Conservation (phyloP, 768 basidiomycete species). For the Leccinum aurantiacum region DNA sequence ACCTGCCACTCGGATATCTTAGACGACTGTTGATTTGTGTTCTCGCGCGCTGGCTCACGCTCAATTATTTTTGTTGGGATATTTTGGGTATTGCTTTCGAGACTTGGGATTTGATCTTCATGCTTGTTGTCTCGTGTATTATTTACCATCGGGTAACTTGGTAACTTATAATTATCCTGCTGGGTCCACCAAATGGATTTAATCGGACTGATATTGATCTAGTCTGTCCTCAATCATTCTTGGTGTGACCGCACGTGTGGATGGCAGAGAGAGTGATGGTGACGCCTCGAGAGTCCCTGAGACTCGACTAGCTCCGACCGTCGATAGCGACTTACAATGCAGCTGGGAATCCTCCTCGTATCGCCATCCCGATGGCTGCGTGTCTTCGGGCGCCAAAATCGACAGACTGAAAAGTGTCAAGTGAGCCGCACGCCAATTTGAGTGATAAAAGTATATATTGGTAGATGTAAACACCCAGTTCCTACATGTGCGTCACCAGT, state of each 20-base stretch:
- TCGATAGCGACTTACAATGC: slow-evolving; percentile 32
- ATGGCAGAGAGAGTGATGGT: background rate
- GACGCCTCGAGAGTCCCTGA: slow-evolving; percentile 31
- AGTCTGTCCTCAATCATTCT: background rate
- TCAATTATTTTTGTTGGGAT: background rate
- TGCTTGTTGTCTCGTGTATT: background rate
- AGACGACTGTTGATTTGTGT: background rate
- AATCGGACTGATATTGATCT: background rate
- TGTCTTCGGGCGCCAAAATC: slow-evolving; percentile 27
- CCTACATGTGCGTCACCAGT: slow-evolving; percentile 5
- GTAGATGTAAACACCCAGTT: slow-evolving; percentile 14
- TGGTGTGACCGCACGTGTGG: background rate
- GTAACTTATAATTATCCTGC: background rate
- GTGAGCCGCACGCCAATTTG: background rate
- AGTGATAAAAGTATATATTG: background rate
- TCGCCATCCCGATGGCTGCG: slow-evolving; percentile 21
- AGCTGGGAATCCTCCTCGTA: slow-evolving; percentile 22
- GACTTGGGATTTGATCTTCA: background rate
- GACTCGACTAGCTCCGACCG: slow-evolving; percentile 26
- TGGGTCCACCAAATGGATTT: background rate
- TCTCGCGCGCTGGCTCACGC: slow-evolving; percentile 5
- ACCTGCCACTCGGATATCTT: background rate
- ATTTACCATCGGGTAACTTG: background rate
- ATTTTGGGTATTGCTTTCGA: background rate
- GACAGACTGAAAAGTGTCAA: slow-evolving; percentile 10